These are phyloP conservation scores for Mimosa pudica DNA, from an alignment of 306 rosid species.

Conservation along the genomic window DNA sequence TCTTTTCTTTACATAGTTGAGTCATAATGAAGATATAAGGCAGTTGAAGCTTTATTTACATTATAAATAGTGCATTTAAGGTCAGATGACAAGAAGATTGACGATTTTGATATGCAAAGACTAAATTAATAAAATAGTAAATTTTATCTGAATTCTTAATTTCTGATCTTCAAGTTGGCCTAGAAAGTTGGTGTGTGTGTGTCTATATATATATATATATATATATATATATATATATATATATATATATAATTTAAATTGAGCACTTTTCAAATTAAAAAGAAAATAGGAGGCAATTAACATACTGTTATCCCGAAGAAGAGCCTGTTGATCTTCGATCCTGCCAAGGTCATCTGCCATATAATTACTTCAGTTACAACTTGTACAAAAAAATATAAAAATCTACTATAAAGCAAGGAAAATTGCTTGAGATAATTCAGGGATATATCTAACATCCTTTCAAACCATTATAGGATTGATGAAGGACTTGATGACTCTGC, in stretches of 20 bases:
- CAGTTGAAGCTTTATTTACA: conserved; percentile 1
- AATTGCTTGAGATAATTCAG: conserved; percentile 42
- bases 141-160: not conserved
- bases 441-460: conserved; percentile 63
- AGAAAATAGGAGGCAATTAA: conserved; percentile 75
- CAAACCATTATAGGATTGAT: conserved; percentile 40
- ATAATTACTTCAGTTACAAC: conserved; percentile 64
- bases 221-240: no score
- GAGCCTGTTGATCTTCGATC: conserved; percentile 61
- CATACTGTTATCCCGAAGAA: conserved; percentile 70
- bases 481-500: conserved; percentile 48
- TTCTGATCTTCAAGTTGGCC: not conserved
- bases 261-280: not conserved
- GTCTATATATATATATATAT: no score
- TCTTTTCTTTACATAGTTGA: not conserved
- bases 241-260: not conserved
- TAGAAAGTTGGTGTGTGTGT: no score
- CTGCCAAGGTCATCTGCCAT: conserved; percentile 72
- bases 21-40: conserved; percentile 15
- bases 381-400: conserved; percentile 55
- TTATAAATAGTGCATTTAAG: conserved; percentile 2
- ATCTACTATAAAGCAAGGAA: conserved; percentile 39
- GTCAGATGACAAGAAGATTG: not conserved
- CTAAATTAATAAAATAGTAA: not conserved
- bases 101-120: not conserved